phyloP scores from a whole-genome alignment of 1,284 basidiomycete species.

The Trametes polyzona region DNA sequence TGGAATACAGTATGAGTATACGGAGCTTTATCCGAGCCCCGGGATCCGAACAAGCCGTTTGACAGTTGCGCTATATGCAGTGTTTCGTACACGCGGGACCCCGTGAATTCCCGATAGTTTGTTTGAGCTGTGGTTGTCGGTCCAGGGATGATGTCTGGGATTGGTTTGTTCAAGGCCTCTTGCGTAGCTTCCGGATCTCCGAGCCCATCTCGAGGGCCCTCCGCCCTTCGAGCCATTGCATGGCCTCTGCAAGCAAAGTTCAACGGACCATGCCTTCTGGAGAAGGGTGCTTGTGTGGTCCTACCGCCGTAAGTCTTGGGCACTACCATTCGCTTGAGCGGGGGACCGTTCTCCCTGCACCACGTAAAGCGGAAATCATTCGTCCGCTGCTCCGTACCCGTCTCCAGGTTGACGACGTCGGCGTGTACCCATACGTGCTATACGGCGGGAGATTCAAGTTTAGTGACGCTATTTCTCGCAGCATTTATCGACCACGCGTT shows the following conservation, averaged over 20 bases:
- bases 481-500: background rate
- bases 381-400: conserved; percentile 67
- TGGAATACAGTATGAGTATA: too few species aligned
- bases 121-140: too few species aligned
- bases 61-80: too few species aligned
- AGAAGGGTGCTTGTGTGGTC: conserved; percentile 18
- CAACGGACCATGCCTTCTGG: background rate
- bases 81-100: too few species aligned
- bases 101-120: too few species aligned
- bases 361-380: conserved; percentile 78
- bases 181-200: conserved; percentile 51
- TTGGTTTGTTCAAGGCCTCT: conserved; percentile 7
- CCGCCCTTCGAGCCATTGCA: conserved; percentile 82
- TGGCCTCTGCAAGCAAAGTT: conserved; percentile 57
- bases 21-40: too few species aligned
- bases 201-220: conserved; percentile 67
- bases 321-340: conserved; percentile 59
- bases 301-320: conserved; percentile 73
- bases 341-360: conserved; percentile 47
- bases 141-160: too few species aligned
- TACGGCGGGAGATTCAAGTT: background rate
- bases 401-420: conserved; percentile 75
- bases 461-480: background rate
- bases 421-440: conserved; percentile 78
- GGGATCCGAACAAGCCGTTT: too few species aligned